A percentile compares a stretch with the other conserved stretches of the same genome.
These are phyloP conservation scores for Eudorina sp. DNA, from an alignment of 139 green algal species.

Conservation along the genomic window DNA sequence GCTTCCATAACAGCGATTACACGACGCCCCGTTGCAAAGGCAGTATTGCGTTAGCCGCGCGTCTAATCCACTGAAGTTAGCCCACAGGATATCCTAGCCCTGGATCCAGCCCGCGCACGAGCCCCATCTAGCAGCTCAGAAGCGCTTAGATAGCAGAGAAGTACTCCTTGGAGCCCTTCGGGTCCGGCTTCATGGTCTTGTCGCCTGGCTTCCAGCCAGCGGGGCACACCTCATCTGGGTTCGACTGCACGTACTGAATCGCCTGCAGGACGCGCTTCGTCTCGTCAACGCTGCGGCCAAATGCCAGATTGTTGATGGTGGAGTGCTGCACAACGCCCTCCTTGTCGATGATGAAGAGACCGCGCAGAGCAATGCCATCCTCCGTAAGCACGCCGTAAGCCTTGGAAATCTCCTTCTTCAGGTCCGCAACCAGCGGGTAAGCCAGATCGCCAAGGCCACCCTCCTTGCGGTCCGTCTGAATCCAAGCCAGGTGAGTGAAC, in stretches of 20 bases:
- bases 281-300: conserved; percentile 96
- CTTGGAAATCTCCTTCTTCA: conserved; percentile 93
- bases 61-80: too few species aligned
- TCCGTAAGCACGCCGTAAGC: conserved; percentile 90
- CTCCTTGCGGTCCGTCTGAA: conserved; percentile 94
- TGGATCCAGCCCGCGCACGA: too few species aligned
- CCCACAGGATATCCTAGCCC: too few species aligned
- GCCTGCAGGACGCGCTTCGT: conserved; percentile 93
- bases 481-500: conserved; percentile 98
- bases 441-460: conserved; percentile 94
- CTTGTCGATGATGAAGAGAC: conserved; percentile 94
- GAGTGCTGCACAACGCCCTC: conserved; percentile 93
- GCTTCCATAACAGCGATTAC: too few species aligned
- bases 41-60: too few species aligned
- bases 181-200: conserved; percentile 64
- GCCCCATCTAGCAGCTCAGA: too few species aligned
- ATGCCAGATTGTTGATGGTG: conserved; percentile 98
- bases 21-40: too few species aligned
- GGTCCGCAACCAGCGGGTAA: conserved; percentile 97
- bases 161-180: conserved; percentile 63
- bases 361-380: conserved; percentile 90
- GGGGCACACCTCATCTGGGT: conserved; percentile 95
- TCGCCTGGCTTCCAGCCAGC: conserved; percentile 96
- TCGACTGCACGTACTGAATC: conserved; percentile 91
- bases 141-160: conserved; percentile 50